Evolutionary conservation across 257 asterid species (phyloP).

Genomic region (Solanum pennellii): DNA sequence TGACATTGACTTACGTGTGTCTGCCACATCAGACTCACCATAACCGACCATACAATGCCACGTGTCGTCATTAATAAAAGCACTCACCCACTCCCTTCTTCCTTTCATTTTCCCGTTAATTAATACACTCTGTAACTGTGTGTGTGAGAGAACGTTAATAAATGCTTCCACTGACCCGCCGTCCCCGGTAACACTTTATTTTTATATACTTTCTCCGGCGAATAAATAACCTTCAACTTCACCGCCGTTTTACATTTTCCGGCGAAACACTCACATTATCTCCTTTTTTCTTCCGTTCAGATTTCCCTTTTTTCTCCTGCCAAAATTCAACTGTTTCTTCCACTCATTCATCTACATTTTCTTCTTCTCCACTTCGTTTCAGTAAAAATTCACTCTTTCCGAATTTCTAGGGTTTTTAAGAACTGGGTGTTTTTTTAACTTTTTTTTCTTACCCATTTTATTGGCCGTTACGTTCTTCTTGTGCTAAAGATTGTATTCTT

Average conservation of each 20-base stretch:
- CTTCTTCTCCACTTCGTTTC: neutral
- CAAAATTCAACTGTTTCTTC: neutral
- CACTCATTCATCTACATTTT: neutral
- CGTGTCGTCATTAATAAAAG: neutral
- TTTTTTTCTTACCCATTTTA: neutral
- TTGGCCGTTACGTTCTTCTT: neutral
- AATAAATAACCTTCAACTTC: neutral
- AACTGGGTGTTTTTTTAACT: neutral
- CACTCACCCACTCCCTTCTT: neutral
- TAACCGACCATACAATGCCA: neutral
- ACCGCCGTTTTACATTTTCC: neutral
- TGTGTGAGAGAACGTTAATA: conserved; percentile 7
- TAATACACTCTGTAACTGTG: neutral
- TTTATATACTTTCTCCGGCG: neutral
- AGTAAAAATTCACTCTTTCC: neutral
- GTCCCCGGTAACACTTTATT: conserved; percentile 21
- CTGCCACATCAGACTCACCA: neutral
- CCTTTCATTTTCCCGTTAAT: neutral
- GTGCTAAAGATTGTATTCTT: neutral
- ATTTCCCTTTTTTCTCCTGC: neutral
- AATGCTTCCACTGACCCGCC: conserved; percentile 21
- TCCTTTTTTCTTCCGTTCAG: neutral
- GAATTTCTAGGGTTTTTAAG: neutral
- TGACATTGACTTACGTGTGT: neutral
- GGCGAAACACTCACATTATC: neutral